phyloP scores from a whole-genome alignment of 148 eudicot species.

The Spergularia marina region DNA sequence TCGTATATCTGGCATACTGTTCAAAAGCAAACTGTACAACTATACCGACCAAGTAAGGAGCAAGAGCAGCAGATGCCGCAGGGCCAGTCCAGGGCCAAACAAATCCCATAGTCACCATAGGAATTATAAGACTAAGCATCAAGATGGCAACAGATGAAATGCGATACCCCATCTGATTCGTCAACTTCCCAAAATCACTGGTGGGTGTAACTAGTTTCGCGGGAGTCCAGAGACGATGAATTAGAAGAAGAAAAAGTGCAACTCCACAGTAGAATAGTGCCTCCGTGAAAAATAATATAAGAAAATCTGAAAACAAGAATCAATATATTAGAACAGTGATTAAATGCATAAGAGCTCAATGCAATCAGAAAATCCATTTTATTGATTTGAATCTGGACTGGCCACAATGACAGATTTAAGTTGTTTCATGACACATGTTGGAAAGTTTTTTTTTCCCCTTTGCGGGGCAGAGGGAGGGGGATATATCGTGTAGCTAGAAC shows the following conservation, averaged over 20 bases:
- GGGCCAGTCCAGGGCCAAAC: conserved; percentile 99
- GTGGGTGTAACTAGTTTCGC: conserved; percentile 32
- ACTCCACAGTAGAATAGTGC: conserved; percentile 90
- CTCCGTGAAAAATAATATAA: conserved; percentile 91
- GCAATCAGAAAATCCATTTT: not conserved
- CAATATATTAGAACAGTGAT: conserved; percentile 2
- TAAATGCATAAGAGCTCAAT: not conserved
- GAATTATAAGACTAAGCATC: conserved; percentile 84
- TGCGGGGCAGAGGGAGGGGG: not conserved
- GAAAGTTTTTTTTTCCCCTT: not conserved
- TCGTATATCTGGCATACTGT: conserved; percentile 74
- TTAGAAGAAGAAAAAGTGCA: conserved; percentile 64
- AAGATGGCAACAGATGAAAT: conserved; percentile 75
- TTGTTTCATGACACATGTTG: not conserved
- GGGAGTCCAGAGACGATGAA: conserved; percentile 64
- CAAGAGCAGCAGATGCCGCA: conserved; percentile 97
- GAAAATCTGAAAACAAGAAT: conserved; percentile 65
- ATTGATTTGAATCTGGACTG: not conserved
- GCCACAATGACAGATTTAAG: not conserved
- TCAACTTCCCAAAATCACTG: conserved; percentile 32
- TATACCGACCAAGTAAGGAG: conserved; percentile 98
- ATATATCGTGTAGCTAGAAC: not conserved
- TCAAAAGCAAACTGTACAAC: conserved; percentile 93
- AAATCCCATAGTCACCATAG: conserved; percentile 95
- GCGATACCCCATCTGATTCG: conserved; percentile 56